Percentiles rank a stretch among this genome's conserved stretches.
Conservation (phyloP, 2,329 filamentous ascomycete species). For the Curvularia eragrostidis region DNA sequence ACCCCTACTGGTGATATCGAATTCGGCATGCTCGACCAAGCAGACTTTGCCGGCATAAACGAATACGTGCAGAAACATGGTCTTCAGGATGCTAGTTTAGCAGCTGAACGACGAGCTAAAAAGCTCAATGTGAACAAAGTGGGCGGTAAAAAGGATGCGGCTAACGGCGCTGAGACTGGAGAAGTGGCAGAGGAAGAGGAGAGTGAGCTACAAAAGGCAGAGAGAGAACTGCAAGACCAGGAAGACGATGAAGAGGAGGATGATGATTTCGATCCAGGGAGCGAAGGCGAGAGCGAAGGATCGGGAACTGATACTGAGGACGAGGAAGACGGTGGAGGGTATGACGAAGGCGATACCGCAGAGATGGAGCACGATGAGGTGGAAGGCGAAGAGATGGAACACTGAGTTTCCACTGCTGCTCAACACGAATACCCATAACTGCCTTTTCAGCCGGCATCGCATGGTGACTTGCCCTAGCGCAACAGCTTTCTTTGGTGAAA, state of each 20-base stretch:
- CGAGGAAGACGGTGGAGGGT: conserved; percentile 40
- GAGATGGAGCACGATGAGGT: conserved; percentile 24
- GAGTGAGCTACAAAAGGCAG: conserved; percentile 50
- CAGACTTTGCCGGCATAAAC: conserved; percentile 67
- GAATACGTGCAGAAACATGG: conserved; percentile 66
- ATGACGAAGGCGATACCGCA: conserved; percentile 39
- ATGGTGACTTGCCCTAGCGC: neutral
- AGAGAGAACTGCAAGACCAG: conserved; percentile 45
- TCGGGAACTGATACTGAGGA: conserved; percentile 47
- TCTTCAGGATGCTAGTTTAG: conserved; percentile 69
- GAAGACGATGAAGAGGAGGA: conserved; percentile 53
- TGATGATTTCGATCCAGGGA: conserved; percentile 53
- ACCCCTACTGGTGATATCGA: conserved; percentile 64
- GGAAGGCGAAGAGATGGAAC: conserved; percentile 41
- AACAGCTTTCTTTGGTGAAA: neutral
- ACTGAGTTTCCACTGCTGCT: neutral
- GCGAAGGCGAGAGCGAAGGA: conserved; percentile 51
- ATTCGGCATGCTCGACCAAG: conserved; percentile 71
- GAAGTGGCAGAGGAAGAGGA: conserved; percentile 43
- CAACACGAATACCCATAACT: neutral
- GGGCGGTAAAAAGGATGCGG: conserved; percentile 32
- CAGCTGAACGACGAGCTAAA: conserved; percentile 65
- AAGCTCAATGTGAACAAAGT: conserved; percentile 60
- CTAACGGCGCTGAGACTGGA: conserved; percentile 10
- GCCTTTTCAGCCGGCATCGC: neutral